Evolutionary conservation across 192 early-diverging fungal genomes (phyloP), one percentile per base, ranked within the genome.

Genomic region (Entomortierella beljakovae): DNA sequence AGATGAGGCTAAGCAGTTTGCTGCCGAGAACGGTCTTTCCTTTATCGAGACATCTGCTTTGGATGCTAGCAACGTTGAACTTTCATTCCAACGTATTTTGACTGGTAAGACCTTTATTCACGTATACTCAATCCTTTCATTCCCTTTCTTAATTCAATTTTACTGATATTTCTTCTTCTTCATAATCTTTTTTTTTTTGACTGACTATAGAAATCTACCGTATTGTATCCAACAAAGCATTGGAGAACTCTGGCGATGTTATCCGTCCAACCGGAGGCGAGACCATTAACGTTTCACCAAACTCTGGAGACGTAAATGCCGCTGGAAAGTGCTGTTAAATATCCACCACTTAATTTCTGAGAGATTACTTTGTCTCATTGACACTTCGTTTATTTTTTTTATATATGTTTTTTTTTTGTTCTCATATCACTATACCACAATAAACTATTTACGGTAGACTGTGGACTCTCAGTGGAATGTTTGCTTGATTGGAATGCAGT

Each of bases 31-130:
- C 70, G 92, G 89, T 16, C 84, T 99, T 52, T 95, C 94, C 32
- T 99, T 99, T 80, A 99, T 99, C 62, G 98, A 99, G 82, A 98
- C 98, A 7, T 99, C 98, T 28, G 98, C 98, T 20, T 86, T 99
- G 84, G 97, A 99, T 74, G 88, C 93, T 22, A 96, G 90, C 87
- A 99, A 99, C 80, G 97, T 99, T 55, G 98, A 99, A 81, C 87
- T 93, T 38, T 92, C 95, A 29, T 98, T 99, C 85, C 94, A 97
- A 82, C 91, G 94, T 60, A 98, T 98, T 64, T 84, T 98, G 70
- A 95, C 95, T 51, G 95, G 94, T 92, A 91, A 84, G 48, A 56
- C 13, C 37, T 38, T 10, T 6, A 57, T 23, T 57, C 2, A 38
- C 23, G 9, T 3, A 8, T 37, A 22, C 5, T 8, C 28, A 8